phyloP scores from a whole-genome alignment of 1,284 basidiomycete genomes.

The Austroboletus novae-zelandiae region DNA sequence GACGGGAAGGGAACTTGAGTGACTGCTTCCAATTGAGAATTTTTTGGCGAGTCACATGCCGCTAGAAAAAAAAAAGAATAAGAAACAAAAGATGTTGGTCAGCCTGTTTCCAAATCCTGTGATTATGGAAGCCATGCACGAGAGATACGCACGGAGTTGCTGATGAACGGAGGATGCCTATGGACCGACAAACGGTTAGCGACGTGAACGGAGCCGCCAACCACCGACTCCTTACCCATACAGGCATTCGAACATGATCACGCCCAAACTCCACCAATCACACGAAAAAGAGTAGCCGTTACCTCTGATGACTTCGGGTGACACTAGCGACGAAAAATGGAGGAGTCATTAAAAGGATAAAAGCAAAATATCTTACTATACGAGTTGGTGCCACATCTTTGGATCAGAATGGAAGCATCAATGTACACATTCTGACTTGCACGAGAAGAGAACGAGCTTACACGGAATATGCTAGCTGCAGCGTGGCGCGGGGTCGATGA shows the following conservation, averaged over 20 bases:
- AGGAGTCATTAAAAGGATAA: constrained; percentile 23
- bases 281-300: constrained; percentile 93
- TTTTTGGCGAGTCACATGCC: constrained; percentile 88
- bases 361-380: constrained; percentile 65
- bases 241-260: constrained; percentile 89
- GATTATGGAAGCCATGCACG: constrained; percentile 11
- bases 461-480: constrained; percentile 89
- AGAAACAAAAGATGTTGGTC: constrained; percentile 1
- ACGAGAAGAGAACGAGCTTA: constrained; percentile 45
- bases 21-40: constrained; percentile 91
- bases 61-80: constrained; percentile 39
- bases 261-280: constrained; percentile 98
- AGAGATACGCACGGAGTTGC: constrained; percentile 69
- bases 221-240: constrained; percentile 63
- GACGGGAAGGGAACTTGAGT: constrained; percentile 83
- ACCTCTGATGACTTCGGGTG: constrained; percentile 91
- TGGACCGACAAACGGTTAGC: constrained; percentile 23
- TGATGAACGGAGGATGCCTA: constrained; percentile 92
- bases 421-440: constrained; percentile 15
- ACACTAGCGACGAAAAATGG: constrained; percentile 57
- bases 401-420: constrained; percentile 28
- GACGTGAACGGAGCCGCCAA: constrained; percentile 26
- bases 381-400: constrained; percentile 83
- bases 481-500: constrained; percentile 15
- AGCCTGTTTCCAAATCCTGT: constrained; percentile 19